Evolutionary conservation across 2,329 filamentous ascomycete genomes (phyloP), one percentile per base, ranked within the genome.

Genomic region (Hortaea werneckii): DNA sequence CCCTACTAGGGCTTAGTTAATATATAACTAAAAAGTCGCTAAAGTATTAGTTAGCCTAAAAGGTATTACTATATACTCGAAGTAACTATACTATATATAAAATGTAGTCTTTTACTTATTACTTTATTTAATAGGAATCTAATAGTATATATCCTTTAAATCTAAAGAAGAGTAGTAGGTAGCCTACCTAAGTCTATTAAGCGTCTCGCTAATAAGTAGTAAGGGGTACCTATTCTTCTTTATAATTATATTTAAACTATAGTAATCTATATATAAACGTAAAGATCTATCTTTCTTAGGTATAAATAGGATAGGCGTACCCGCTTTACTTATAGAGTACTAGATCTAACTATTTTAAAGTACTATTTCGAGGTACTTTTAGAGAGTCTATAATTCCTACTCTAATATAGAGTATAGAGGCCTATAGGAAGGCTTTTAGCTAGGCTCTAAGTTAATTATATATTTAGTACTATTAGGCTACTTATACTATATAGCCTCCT

Each of bases 191-290:
- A 62, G 40, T 20, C 46, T 32, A 48, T 58, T 43, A 10, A 48
- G 29, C 26, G 45, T 52, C 41, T 60, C 45, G 37, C 44, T 26
- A 34, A 61, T 60, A 28, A 54, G 41, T 1, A 42, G 53, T 48
- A 64, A 40, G 1, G 40, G 49, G 41, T 60, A 58, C 13, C 48
- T 29, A 49, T 61, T 57, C 44, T 62, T 61, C n/a, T 54, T 48
- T 3, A 45, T 63, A 10, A 57, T 54, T 9, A 51, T 47, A 46
- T 62, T 64, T 30, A 61, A 29, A 12, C 29, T 32, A 38, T 47
- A 30, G 40, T 60, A 63, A 45, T 62, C 44, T 8, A 60, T 40
- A 38, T 48, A 56, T 40, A 58, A 43, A 13, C 41, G 27, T 45
- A 57, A 37, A 7, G 34, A 49, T 29, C 46, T 39, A 44, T 56